Evolutionary conservation across 305 asterid genomes (phyloP).

Genomic region (Ajuga reptans): DNA sequence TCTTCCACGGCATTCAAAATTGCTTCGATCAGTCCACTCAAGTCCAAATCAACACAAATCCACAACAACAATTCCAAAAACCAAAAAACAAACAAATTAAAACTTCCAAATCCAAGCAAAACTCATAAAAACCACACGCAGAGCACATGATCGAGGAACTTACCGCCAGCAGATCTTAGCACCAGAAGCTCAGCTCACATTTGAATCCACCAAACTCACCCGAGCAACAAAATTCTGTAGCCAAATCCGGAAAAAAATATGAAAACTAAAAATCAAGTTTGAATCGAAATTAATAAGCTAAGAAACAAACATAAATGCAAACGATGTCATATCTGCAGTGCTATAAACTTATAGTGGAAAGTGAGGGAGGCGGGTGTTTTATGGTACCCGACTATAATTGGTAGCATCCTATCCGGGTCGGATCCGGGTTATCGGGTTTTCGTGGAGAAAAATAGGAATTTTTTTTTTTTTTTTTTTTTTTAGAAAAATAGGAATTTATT

Average conservation of each 20-base stretch:
- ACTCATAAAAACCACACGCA: conserved; percentile 9
- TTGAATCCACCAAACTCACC: conserved; percentile 34
- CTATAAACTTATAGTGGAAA: conserved; percentile 10
- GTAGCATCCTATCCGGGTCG: conserved; percentile 23
- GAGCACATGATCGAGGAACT: conserved; percentile 41
- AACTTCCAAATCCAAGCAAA: conserved; percentile 23
- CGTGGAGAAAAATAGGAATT: background rate
- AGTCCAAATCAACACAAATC: conserved; percentile 27
- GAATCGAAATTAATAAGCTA: conserved; percentile 11
- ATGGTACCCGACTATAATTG: conserved; percentile 28
- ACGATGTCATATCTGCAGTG: conserved; percentile 16
- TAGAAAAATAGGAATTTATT: background rate
- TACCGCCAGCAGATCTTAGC: conserved; percentile 61
- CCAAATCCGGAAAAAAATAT: conserved; percentile 11
- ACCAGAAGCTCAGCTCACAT: conserved; percentile 46
- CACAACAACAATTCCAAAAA: conserved; percentile 13
- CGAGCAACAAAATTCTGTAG: conserved; percentile 28
- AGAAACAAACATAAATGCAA: conserved; percentile 9
- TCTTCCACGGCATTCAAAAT: conserved; percentile 13
- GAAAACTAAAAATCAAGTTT: background rate
- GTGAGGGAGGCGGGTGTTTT: conserved; percentile 44
- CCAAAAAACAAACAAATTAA: background rate
- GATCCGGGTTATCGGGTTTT: conserved; percentile 14
- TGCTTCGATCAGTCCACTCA: conserved; percentile 31
- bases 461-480: background rate